Evolutionary conservation across 140 eudicot species (phyloP).

Genomic region (Flaveria floridana): DNA sequence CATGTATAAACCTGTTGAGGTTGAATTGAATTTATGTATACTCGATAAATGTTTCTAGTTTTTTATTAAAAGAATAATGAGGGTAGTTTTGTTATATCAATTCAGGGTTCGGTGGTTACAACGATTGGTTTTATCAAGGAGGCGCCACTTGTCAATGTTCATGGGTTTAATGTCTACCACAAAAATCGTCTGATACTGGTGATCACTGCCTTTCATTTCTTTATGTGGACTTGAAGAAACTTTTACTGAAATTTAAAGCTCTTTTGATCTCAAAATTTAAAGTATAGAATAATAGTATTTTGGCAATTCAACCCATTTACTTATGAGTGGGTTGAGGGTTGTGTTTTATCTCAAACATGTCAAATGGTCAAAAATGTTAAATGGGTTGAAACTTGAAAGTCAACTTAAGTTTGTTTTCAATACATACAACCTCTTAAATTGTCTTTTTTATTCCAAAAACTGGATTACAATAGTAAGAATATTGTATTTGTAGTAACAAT

Average conservation of each 20-base stretch:
- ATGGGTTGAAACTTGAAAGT: not conserved
- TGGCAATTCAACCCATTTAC: not conserved
- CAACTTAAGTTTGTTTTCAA: not conserved
- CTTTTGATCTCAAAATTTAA: too few species aligned
- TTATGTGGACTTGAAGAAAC: not conserved
- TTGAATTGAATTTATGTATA: constrained; percentile 17
- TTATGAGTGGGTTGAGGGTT: not conserved
- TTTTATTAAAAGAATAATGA: not conserved
- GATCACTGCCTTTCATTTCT: constrained; percentile 10
- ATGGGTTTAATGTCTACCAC: constrained; percentile 90
- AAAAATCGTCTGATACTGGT: constrained; percentile 91
- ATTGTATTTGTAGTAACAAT: not conserved
- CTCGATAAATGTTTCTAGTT: not conserved
- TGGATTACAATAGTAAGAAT: not conserved
- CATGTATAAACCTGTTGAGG: constrained; percentile 59
- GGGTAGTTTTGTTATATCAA: constrained; percentile 8
- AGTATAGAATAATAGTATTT: not conserved
- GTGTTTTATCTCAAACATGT: not conserved
- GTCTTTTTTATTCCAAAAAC: not conserved
- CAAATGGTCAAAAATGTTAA: constrained; percentile 7
- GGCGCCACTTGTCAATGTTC: constrained; percentile 70
- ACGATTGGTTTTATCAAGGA: constrained; percentile 90
- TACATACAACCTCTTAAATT: not conserved
- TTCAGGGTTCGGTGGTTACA: constrained; percentile 66
- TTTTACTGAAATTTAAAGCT: too few species aligned